Conservation (phyloP, 2,329 filamentous ascomycete genomes). For the Cephalotrichum gorgonifer region DNA sequence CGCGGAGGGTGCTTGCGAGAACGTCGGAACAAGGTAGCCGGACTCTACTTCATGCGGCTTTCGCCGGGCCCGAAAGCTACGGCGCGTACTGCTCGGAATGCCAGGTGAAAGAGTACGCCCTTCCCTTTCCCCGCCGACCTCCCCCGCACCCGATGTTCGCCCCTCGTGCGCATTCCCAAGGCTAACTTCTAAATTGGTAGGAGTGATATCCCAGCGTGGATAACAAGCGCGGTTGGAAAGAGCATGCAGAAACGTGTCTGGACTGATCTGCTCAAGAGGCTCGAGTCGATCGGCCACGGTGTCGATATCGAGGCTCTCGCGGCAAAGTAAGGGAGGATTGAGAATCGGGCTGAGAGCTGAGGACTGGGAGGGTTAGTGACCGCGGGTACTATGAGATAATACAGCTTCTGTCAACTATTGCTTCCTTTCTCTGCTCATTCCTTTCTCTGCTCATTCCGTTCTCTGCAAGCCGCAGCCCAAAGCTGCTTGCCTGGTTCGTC, state of each 20-base stretch:
- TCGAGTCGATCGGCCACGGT: constrained; percentile 18
- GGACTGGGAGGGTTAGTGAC: not conserved
- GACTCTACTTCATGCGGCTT: constrained; percentile 15
- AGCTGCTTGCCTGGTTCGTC: constrained; percentile 7
- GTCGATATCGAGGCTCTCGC: not conserved
- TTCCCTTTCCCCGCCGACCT: not conserved
- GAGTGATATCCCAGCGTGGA: constrained; percentile 12
- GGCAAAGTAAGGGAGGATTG: not conserved
- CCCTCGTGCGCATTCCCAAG: not conserved
- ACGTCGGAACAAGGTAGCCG: constrained; percentile 18
- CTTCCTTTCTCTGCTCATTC: too few relatives aligned
- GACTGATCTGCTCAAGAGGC: constrained; percentile 14
- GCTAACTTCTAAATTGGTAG: constrained; percentile 1
- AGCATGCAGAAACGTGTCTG: constrained; percentile 16
- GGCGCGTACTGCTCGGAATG: constrained; percentile 15
- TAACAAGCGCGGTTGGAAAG: constrained; percentile 10
- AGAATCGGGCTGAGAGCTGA: not conserved
- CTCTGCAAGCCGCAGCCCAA: constrained; percentile 11
- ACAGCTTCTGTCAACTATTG: not conserved
- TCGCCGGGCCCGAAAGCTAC: constrained; percentile 15
- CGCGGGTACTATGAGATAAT: not conserved
- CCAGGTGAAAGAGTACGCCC: constrained; percentile 17
- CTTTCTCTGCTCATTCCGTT: too few relatives aligned
- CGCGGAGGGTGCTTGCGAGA: constrained; percentile 7
- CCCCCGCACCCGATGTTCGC: not conserved